Percentiles rank a stretch among this genome's conserved stretches.
Conservation (phyloP, 495 filamentous ascomycete species). For the Staphylotrichum tortipilum region DNA sequence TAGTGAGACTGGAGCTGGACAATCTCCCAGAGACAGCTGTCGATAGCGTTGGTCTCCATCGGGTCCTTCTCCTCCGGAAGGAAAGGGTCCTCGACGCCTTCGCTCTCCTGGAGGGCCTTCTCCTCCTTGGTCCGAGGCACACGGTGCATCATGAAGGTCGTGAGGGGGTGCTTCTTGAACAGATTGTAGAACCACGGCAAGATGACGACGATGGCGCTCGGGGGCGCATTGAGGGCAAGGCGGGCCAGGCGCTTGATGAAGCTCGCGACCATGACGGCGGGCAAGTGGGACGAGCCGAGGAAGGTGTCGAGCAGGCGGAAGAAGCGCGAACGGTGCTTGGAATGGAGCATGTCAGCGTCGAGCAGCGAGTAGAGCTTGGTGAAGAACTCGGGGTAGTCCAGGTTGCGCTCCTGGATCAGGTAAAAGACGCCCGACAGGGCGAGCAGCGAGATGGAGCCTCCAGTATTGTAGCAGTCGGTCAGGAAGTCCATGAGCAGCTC, state of each 20-base stretch:
- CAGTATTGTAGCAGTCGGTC: conserved; percentile 79
- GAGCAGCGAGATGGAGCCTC: conserved; percentile 76
- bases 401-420: conserved; percentile 82
- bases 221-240: conserved; percentile 74
- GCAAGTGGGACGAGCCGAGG: conserved; percentile 85
- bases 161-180: conserved; percentile 79
- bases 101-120: conserved; percentile 47
- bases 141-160: conserved; percentile 92
- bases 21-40: conserved; percentile 92
- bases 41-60: conserved; percentile 74
- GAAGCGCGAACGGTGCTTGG: conserved; percentile 85
- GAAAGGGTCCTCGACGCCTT: conserved; percentile 76
- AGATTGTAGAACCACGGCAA: conserved; percentile 95
- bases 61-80: conserved; percentile 67
- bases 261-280: conserved; percentile 79
- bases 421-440: conserved; percentile 92
- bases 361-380: conserved; percentile 85
- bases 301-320: conserved; percentile 90
- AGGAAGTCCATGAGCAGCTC: conserved; percentile 97
- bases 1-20: conserved; percentile 85
- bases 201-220: conserved; percentile 75
- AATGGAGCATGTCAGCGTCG: conserved; percentile 77
- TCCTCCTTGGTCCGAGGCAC: conserved; percentile 49
- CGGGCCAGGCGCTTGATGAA: conserved; percentile 90
- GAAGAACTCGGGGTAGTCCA: conserved; percentile 96